Evolutionary conservation across 1,284 basidiomycete species (phyloP).

Genomic region (Marasmius fiardii): DNA sequence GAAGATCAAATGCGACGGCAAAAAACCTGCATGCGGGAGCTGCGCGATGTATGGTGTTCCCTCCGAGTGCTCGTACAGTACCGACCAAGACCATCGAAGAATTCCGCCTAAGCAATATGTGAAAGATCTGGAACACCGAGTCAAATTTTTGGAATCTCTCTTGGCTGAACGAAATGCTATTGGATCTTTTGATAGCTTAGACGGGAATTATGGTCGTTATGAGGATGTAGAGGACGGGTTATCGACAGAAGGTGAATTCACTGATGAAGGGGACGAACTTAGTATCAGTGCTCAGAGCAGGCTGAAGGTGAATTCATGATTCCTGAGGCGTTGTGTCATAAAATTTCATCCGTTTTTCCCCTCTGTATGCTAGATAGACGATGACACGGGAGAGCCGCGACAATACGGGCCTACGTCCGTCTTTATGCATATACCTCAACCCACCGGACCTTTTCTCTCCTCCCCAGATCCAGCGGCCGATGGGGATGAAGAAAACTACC

Average conservation of each 20-base stretch:
- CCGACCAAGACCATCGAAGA: background rate
- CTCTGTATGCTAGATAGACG: background rate
- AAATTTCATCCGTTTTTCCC: background rate
- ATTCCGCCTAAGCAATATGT: background rate
- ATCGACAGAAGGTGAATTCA: background rate
- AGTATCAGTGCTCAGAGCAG: background rate
- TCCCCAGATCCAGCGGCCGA: background rate
- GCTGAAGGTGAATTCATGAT: background rate
- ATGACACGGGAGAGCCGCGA: background rate
- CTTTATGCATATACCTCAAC: background rate
- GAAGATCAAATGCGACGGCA: slow-evolving; percentile 1
- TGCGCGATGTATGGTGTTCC: background rate
- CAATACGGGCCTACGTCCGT: background rate
- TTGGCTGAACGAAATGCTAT: background rate
- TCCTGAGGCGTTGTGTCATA: no score
- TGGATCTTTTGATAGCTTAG: background rate
- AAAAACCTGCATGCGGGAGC: background rate
- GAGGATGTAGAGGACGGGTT: background rate
- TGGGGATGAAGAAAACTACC: background rate
- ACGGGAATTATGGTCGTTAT: background rate
- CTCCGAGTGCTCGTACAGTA: background rate
- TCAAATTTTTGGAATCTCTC: background rate
- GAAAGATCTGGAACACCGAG: background rate
- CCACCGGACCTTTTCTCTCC: background rate
- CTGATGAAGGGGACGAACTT: background rate